Evolutionary conservation across 1,284 basidiomycete species (phyloP), one percentile per base, ranked within the genome.

Genomic region (Cryptococcus sp.): DNA sequence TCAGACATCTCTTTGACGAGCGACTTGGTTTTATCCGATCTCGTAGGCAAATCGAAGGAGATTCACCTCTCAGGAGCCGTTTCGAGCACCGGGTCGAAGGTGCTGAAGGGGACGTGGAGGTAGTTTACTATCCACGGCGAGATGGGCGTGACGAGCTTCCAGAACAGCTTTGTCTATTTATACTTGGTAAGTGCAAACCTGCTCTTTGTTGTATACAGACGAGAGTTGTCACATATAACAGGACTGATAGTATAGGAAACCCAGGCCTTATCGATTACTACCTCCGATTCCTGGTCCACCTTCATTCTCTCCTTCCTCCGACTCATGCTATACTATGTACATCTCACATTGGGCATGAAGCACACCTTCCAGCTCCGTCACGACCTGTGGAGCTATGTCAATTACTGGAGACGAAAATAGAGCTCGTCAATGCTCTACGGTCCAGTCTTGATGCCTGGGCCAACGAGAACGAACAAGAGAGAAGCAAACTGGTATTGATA

Each of bases 261-360:
- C 73, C 74, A 4, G 74, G 73, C n/a, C 54, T 74, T 21, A 52
- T 73, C 7, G 63, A 64, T 43, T 77, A 73, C 60, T 77, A 77
- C 56, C 59, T 61, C 19, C 61, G 63, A 1, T 77, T 75, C 52
- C 61, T 75, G 7, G 41, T 36, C 22, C 59, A 67, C n/a, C 60
- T 76, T 7, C 63, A 69, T 45, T 50, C 55, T 21, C 62, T 62
- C 32, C 58, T 75, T 3, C 72, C 74, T 1, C 50, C 61, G 13
- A 54, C 62, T 7, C 65, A 70, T 48, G 75, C 70, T 4, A 60
- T 76, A 44, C 48, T 76, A 28, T 59, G 66, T 1, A 63, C 68
- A 24, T 72, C 69, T 7, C 72, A 76, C 49, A 61, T 76, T 32
- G 74, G 73, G 2, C 72, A 74, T 32, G 67, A 70, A 1, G 65